Evolutionary conservation across 169 alveolate species (phyloP).

Genomic region (Plasmodium chabaudi): DNA sequence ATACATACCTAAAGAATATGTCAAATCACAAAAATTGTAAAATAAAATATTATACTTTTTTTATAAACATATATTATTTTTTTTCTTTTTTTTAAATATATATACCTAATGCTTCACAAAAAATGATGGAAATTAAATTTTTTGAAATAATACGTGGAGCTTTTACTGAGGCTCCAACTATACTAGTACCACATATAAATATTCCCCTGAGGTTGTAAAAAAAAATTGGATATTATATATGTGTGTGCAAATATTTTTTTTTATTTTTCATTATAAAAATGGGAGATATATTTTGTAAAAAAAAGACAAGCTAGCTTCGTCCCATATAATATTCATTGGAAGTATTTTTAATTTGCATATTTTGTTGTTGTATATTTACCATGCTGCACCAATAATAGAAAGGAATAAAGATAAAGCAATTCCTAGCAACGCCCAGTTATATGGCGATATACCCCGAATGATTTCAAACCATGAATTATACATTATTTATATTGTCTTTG

Average conservation of each 20-base stretch:
- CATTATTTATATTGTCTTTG: conserved; percentile 56
- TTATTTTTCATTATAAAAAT: too few relatives aligned
- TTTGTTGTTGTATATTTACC: conserved; percentile 81
- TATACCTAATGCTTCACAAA: conserved; percentile 99
- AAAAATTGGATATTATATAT: background rate
- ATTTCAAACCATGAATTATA: conserved; percentile 81
- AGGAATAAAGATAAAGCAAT: conserved; percentile 93
- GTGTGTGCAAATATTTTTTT: too few relatives aligned
- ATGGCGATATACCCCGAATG: conserved; percentile 81
- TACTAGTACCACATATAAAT: conserved; percentile 97
- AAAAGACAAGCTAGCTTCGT: too few relatives aligned
- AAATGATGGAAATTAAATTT: conserved; percentile 97
- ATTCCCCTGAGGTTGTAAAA: conserved; percentile 93
- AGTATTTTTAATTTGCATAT: background rate
- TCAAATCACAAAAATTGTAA: background rate
- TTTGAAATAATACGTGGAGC: conserved; percentile 99
- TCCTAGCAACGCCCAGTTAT: conserved; percentile 93
- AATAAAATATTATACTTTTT: background rate
- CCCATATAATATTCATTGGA: background rate
- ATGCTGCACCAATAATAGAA: conserved; percentile 97
- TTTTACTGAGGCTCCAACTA: conserved; percentile 98
- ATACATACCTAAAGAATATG: conserved; percentile 76
- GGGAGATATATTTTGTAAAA: too few relatives aligned
- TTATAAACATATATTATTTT: conserved; percentile 80
- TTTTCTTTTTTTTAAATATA: background rate